These are phyloP conservation scores for Mucor racemosus DNA, from an alignment of 371 early-diverging fungal species.

Conservation along the genomic window DNA sequence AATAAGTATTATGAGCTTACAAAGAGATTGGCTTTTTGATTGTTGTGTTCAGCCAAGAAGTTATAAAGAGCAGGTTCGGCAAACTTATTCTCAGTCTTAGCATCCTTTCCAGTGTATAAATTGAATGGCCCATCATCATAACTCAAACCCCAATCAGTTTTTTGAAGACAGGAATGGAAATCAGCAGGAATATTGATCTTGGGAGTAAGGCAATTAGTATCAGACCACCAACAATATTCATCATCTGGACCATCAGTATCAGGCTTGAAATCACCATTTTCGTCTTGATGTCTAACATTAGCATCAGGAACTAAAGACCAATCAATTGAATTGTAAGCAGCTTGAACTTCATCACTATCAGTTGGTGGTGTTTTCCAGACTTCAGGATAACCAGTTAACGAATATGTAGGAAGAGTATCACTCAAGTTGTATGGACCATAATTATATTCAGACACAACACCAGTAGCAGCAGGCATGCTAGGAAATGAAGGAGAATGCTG, in stretches of 20 bases:
- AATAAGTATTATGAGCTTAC: slow-evolving; percentile 17
- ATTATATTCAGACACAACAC: slow-evolving; percentile 16
- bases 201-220: slow-evolving; percentile 42
- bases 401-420: slow-evolving; percentile 3
- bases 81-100: slow-evolving; percentile 27
- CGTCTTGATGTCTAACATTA: slow-evolving; percentile 20
- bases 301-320: slow-evolving; percentile 31
- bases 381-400: slow-evolving; percentile 18
- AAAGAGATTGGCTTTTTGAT: slow-evolving; percentile 23
- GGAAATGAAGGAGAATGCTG: slow-evolving; percentile 18
- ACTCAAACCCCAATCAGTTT: slow-evolving; percentile 49
- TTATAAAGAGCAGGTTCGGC: slow-evolving; percentile 50
- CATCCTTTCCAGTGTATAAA: slow-evolving; percentile 15
- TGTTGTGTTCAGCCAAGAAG: slow-evolving; percentile 36
- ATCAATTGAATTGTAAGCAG: slow-evolving; percentile 25
- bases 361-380: slow-evolving; percentile 22
- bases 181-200: slow-evolving; percentile 42
- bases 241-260: slow-evolving; percentile 18
- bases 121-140: slow-evolving; percentile 55
- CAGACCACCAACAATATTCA: slow-evolving; percentile 53
- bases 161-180: slow-evolving; percentile 36
- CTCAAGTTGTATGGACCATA: slow-evolving; percentile 18
- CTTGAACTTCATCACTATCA: slow-evolving; percentile 20
- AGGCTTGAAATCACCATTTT: slow-evolving; percentile 12
- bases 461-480: slow-evolving; percentile 8